phyloP scores from a whole-genome alignment of 352 stramenopile species.

The Globisporangium splendens region DNA sequence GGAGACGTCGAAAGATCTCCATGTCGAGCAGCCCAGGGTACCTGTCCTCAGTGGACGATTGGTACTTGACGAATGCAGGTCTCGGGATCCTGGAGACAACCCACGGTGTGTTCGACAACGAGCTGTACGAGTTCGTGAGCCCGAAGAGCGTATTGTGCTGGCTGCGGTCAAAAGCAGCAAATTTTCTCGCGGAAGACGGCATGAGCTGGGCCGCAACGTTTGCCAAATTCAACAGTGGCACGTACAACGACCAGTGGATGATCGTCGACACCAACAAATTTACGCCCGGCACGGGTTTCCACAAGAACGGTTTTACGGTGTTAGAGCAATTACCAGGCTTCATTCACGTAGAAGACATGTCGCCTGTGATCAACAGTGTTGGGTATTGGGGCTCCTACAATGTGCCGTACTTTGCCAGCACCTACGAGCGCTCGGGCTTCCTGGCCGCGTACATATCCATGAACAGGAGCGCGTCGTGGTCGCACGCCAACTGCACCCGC shows the following conservation, averaged over 20 bases:
- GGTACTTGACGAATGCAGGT: conserved; percentile 62
- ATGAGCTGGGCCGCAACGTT: conserved; percentile 45
- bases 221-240: conserved; percentile 60
- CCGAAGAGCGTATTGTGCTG: conserved; percentile 60
- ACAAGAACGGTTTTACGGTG: conserved; percentile 42
- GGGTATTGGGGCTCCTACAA: conserved; percentile 84
- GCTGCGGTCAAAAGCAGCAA: conserved; percentile 55
- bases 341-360: conserved; percentile 56
- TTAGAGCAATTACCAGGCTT: conserved; percentile 72
- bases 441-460: conserved; percentile 25
- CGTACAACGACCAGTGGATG: conserved; percentile 89
- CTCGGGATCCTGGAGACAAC: conserved; percentile 69
- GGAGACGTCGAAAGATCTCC: conserved; percentile 36
- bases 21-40: conserved; percentile 79
- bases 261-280: conserved; percentile 67
- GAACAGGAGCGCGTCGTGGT: conserved; percentile 38
- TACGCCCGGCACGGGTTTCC: conserved; percentile 33
- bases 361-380: conserved; percentile 34
- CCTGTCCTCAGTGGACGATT: conserved; percentile 77
- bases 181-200: conserved; percentile 39
- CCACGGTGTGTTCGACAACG: conserved; percentile 53
- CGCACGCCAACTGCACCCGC: conserved; percentile 37
- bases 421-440: conserved; percentile 64
- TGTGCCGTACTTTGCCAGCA: conserved; percentile 66
- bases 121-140: conserved; percentile 46